phyloP scores from a whole-genome alignment of 305 asterid species.

The Salvia sclarea region DNA sequence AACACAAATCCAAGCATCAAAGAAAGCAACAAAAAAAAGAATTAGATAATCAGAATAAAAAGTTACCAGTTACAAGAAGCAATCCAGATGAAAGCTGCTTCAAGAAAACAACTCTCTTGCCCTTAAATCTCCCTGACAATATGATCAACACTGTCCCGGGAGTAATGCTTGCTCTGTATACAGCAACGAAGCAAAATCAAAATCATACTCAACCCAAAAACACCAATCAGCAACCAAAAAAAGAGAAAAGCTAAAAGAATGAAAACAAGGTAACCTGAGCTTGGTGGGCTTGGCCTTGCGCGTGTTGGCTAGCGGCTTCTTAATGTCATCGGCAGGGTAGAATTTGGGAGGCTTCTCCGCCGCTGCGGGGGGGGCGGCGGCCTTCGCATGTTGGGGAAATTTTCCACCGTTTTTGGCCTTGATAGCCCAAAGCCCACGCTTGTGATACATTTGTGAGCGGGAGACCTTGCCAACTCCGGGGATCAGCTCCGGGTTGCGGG shows the following conservation, averaged over 20 bases:
- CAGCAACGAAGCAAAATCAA: not conserved
- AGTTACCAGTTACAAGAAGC: constrained; percentile 57
- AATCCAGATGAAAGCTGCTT: constrained; percentile 62
- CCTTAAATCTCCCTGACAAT: constrained; percentile 64
- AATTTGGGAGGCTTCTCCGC: constrained; percentile 62
- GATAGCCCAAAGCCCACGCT: constrained; percentile 79
- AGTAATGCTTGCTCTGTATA: constrained; percentile 46
- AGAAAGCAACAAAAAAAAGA: not conserved
- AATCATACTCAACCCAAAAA: not conserved
- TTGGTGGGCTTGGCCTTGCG: constrained; percentile 73
- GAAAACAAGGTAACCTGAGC: constrained; percentile 50
- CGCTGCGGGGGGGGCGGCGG: constrained; percentile 40
- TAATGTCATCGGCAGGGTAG: constrained; percentile 85
- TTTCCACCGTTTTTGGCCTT: constrained; percentile 64
- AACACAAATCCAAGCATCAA: not conserved
- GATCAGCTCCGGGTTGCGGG: constrained; percentile 66
- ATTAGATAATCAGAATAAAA: not conserved
- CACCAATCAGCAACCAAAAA: not conserved
- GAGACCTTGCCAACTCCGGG: constrained; percentile 54
- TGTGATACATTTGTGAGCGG: constrained; percentile 65
- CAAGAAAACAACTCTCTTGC: constrained; percentile 65
- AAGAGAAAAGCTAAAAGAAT: not conserved
- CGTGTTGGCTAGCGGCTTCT: constrained; percentile 72
- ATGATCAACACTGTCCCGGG: constrained; percentile 68
- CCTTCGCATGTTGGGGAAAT: constrained; percentile 56